Evolutionary conservation across 371 early-diverging fungal genomes (phyloP).

Genomic region (Syncephalastrum sp.): DNA sequence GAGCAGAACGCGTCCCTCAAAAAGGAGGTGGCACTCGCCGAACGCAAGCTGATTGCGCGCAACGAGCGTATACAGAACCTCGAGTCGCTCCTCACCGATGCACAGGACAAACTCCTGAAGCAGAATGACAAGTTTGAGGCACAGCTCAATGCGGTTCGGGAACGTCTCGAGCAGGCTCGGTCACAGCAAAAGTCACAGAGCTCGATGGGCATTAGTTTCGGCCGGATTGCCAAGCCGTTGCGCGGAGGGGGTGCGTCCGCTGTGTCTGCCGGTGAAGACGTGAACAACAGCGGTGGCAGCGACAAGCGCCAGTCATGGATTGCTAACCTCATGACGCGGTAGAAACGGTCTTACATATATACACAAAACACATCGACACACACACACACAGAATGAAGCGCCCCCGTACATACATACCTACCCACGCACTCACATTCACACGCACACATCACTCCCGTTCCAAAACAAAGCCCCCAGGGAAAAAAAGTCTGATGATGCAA

Average conservation of each 20-base stretch:
- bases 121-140: conserved; percentile 79
- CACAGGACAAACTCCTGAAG: conserved; percentile 67
- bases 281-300: conserved; percentile 17
- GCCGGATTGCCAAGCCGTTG: conserved; percentile 89
- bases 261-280: conserved; percentile 11
- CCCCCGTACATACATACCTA: too few relatives aligned
- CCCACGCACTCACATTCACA: too few relatives aligned
- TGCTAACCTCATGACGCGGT: conserved; percentile 38
- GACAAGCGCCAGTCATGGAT: conserved; percentile 51
- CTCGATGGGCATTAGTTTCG: conserved; percentile 66
- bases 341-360: conserved; percentile 14
- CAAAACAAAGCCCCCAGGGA: too few relatives aligned
- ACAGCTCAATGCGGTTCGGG: conserved; percentile 54
- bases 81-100: conserved; percentile 83
- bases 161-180: conserved; percentile 72
- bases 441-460: too few relatives aligned
- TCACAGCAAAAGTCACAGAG: conserved; percentile 47
- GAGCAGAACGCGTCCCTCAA: conserved; percentile 92
- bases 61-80: conserved; percentile 92
- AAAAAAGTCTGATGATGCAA: too few relatives aligned
- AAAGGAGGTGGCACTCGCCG: conserved; percentile 87
- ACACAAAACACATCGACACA: background rate
- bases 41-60: conserved; percentile 87
- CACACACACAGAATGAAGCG: too few relatives aligned
- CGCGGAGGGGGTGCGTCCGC: conserved; percentile 68